Base-by-base conservation (phyloP, 805 yeast species). In the Kazachstania martiniae region DNA sequence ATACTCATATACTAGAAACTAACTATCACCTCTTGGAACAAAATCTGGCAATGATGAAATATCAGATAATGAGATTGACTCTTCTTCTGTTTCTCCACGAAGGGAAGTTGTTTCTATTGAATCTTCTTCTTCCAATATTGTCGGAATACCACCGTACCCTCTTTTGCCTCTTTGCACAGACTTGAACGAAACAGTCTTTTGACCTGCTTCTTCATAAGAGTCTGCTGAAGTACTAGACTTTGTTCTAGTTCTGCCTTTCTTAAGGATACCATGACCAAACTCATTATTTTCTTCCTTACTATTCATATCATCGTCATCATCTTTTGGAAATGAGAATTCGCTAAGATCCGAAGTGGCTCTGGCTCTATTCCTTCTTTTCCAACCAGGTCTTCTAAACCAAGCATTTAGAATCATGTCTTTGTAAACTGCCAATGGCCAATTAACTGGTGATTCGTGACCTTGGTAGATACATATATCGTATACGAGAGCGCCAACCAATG, bases 381-480 rank as follows among this genome's bases (percentile, higher is more conserved):
- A 49, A 16, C 53, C 47, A n/a, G 56, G 56, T 37, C 58, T 43
- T 37, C 45, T 50, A 25, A 44, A 44, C 60, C 60, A 56, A 10
- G 43, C 34, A 27, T 31, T 39, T 21, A 16, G 15, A 10, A 40
- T n/a, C 21, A 32, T 31, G 4, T 40, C 44, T 21, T 40, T 35
- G 18, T 37, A 40, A 21, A 35, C 36, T 5, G 40, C 31, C 15
- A 50, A 32, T 10, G 67, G 66, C 58, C 65, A 62, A 43, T 69
- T 69, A 34, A 69, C 53, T 33, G 72, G 72, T 18, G 72, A 66
- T 46, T 68, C 74, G 27, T 63, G 59, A 18, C 74, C 74, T 43
- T 66, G 68, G 43, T 65, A 69, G 35, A 70, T 51, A 41, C 70
- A 61, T 18, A 67, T 40, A 50, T 70, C 77, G 46, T 71, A 70